phyloP scores from a whole-genome alignment of 495 filamentous ascomycete species.

The Aspergillus sclerotiicarbonarius region DNA sequence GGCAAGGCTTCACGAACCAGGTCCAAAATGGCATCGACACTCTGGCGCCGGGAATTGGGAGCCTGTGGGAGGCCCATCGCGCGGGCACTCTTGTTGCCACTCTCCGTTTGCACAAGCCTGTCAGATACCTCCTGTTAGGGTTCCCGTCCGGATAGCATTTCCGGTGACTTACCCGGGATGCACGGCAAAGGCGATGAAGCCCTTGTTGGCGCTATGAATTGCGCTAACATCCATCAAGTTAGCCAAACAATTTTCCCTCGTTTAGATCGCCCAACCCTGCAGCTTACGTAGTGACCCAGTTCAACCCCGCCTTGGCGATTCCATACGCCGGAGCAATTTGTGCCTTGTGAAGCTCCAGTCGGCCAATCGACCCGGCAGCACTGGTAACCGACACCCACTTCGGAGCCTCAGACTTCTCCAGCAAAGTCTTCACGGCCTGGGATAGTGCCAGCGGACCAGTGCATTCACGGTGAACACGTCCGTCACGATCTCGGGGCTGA shows the following conservation, averaged over 20 bases:
- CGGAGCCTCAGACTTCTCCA: neutral
- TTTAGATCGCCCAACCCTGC: neutral
- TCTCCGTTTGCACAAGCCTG: constrained; percentile 10
- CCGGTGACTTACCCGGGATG: constrained; percentile 3
- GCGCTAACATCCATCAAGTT: neutral
- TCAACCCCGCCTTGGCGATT: constrained; percentile 4
- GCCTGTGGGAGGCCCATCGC: constrained; percentile 5
- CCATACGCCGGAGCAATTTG: neutral
- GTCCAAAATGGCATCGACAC: neutral
- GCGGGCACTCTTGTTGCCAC: constrained; percentile 7
- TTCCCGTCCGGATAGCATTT: too few species aligned
- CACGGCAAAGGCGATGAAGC: neutral
- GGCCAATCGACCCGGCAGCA: neutral
- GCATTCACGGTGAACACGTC: constrained; percentile 1
- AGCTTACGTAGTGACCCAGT: constrained; percentile 5
- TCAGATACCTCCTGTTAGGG: neutral
- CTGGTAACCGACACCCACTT: constrained; percentile 10
- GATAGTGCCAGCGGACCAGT: neutral
- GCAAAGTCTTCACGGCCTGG: constrained; percentile 1
- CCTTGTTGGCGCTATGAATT: neutral
- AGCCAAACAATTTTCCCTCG: neutral
- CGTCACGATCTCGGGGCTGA: neutral
- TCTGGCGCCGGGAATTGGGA: constrained; percentile 5
- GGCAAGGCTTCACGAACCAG: constrained; percentile 1
- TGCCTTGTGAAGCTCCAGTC: neutral